Conservation (phyloP, 306 rosid genomes). For the Macrotyloma uniflorum region DNA sequence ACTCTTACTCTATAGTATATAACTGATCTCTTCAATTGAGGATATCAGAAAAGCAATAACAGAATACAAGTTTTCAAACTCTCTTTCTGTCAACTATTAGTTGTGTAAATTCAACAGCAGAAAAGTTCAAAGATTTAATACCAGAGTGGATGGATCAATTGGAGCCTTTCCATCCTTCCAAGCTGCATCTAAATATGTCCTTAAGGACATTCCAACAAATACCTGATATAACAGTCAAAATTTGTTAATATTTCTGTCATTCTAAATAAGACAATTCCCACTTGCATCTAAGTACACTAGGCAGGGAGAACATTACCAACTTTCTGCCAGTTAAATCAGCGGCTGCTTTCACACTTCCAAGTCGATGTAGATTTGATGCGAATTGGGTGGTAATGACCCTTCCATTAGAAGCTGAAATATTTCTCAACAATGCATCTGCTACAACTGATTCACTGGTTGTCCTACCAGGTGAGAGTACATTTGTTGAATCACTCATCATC, state of each 20-base stretch:
- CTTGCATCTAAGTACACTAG: background rate
- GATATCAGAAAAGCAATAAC: too few species aligned
- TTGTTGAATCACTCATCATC: slow-evolving; percentile 23
- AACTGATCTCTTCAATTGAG: too few species aligned
- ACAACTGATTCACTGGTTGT: slow-evolving; percentile 12
- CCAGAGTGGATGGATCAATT: slow-evolving; percentile 22
- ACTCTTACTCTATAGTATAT: too few species aligned
- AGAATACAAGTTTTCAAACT: too few species aligned
- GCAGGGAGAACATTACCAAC: slow-evolving; percentile 3
- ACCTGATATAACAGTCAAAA: background rate
- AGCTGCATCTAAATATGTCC: slow-evolving; percentile 19
- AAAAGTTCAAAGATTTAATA: background rate
- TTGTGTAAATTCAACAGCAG: background rate
- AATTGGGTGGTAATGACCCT: slow-evolving; percentile 10
- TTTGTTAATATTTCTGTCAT: background rate
- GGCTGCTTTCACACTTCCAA: slow-evolving; percentile 8
- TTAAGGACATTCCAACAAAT: slow-evolving; percentile 17
- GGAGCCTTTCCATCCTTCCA: slow-evolving; percentile 28
- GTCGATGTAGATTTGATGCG: slow-evolving; percentile 4
- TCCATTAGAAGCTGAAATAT: slow-evolving; percentile 11
- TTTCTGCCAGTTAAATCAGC: slow-evolving; percentile 23
- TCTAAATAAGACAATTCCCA: background rate
- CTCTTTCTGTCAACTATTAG: too few species aligned
- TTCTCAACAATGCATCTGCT: background rate
- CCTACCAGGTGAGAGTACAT: slow-evolving; percentile 23